These are phyloP conservation scores for Withania somnifera DNA, from an alignment of 305 asterid species.

Conservation along the genomic window DNA sequence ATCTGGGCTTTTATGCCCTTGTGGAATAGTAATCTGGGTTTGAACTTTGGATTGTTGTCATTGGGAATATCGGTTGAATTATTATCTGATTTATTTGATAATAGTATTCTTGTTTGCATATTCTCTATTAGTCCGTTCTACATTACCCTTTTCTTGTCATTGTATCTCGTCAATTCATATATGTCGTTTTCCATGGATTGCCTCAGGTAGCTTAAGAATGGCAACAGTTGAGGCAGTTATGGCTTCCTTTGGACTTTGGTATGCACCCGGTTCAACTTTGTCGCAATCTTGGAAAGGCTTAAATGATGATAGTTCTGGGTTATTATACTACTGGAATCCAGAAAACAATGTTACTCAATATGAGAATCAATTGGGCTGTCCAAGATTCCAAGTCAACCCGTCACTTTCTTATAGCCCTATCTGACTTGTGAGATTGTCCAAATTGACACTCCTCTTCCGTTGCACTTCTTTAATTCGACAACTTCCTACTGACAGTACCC, in stretches of 20 bases:
- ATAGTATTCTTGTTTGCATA: neutral
- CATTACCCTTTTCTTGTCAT: neutral
- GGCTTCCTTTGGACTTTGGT: constrained; percentile 51
- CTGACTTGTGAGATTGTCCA: neutral
- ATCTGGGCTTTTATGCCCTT: neutral
- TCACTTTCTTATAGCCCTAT: neutral
- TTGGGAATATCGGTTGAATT: neutral
- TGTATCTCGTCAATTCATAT: neutral
- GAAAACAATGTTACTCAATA: constrained; percentile 79
- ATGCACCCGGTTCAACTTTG: constrained; percentile 77
- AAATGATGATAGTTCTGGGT: constrained; percentile 64
- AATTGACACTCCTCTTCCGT: neutral
- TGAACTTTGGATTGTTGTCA: neutral
- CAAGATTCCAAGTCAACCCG: neutral
- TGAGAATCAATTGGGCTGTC: constrained; percentile 21
- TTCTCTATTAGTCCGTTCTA: neutral
- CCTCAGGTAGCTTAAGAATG: constrained; percentile 23
- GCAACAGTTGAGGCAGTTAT: constrained; percentile 55
- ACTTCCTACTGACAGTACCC: neutral
- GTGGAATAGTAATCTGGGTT: neutral
- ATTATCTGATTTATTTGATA: neutral
- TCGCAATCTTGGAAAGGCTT: constrained; percentile 91
- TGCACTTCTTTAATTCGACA: neutral
- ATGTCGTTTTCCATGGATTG: neutral
- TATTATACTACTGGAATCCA: constrained; percentile 75